Conservation (phyloP, 768 basidiomycete species). For the Pleurotus platypus region DNA sequence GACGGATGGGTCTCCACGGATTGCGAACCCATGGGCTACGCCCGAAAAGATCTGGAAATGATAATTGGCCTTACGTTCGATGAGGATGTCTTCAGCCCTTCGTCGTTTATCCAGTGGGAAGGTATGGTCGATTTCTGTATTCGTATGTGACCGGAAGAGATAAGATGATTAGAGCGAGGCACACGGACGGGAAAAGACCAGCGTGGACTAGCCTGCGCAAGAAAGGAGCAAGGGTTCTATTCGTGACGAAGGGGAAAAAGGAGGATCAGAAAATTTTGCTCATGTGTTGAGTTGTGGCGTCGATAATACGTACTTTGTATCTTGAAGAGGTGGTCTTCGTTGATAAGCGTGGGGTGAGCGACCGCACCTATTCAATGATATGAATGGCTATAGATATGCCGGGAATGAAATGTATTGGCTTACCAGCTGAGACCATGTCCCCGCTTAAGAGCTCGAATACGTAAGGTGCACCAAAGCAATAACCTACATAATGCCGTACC, state of each 20-base stretch:
- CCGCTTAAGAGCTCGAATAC: slow-evolving; percentile 42
- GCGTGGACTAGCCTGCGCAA: slow-evolving; percentile 41
- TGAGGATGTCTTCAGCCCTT: slow-evolving; percentile 52
- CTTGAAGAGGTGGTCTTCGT: slow-evolving; percentile 42
- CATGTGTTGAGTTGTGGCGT: background rate
- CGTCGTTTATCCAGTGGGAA: slow-evolving; percentile 53
- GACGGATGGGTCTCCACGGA: slow-evolving; percentile 39
- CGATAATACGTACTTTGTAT: slow-evolving; percentile 35
- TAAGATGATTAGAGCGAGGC: too few relatives aligned
- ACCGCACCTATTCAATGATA: slow-evolving; percentile 39
- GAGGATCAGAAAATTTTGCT: background rate
- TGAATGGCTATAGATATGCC: background rate
- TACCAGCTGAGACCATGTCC: slow-evolving; percentile 47
- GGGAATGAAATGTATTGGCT: slow-evolving; percentile 3
- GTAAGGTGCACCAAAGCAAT: slow-evolving; percentile 54
- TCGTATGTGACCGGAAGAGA: background rate
- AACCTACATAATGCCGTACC: background rate
- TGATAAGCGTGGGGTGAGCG: slow-evolving; percentile 51
- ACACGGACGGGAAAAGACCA: background rate
- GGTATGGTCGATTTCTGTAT: slow-evolving; percentile 47
- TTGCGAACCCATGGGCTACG: slow-evolving; percentile 44
- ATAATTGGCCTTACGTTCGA: slow-evolving; percentile 46
- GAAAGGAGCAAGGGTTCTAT: slow-evolving; percentile 52
- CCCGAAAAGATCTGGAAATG: slow-evolving; percentile 57
- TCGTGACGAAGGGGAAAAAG: too few relatives aligned